Percentiles rank a stretch among this genome's conserved stretches.
These are phyloP conservation scores for Hansfordia pulvinata DNA, from an alignment of 2,329 filamentous ascomycete species.

Conservation along the genomic window DNA sequence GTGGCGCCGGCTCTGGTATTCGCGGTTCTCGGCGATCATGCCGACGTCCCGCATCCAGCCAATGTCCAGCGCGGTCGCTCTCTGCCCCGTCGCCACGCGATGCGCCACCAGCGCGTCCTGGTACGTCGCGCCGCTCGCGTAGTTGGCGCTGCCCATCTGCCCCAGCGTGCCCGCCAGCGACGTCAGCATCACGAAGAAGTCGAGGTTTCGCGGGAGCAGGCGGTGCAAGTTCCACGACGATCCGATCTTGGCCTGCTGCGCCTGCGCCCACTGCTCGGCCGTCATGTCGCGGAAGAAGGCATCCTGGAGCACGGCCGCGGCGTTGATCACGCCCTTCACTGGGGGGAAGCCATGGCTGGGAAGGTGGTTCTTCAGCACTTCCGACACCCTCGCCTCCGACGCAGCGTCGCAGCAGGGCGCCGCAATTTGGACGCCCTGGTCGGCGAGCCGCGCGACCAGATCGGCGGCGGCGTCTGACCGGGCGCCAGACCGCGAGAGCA, in stretches of 20 bases:
- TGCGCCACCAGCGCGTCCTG: slow-evolving; percentile 9
- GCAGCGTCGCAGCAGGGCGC: too few relatives aligned
- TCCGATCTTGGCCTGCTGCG: slow-evolving; percentile 13
- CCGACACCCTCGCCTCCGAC: too few relatives aligned
- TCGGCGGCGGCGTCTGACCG: slow-evolving; percentile 1
- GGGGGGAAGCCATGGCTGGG: too few relatives aligned
- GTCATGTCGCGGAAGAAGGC: slow-evolving; percentile 7
- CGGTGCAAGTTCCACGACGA: slow-evolving; percentile 16
- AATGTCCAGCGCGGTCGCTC: slow-evolving; percentile 17
- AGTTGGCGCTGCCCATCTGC: slow-evolving; percentile 12
- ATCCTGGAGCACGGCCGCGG: slow-evolving; percentile 1
- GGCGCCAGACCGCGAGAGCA: neutral
- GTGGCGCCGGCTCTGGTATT: too few relatives aligned
- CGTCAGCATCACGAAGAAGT: slow-evolving; percentile 11
- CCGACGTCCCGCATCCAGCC: slow-evolving; percentile 10
- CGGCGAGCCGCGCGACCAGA: neutral
- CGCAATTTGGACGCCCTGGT: slow-evolving; percentile 1
- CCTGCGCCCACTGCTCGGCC: slow-evolving; percentile 8
- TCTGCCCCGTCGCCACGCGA: slow-evolving; percentile 10
- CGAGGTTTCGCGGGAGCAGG: slow-evolving; percentile 4
- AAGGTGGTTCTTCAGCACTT: too few relatives aligned
- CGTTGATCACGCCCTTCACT: neutral
- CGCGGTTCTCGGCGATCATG: slow-evolving; percentile 4
- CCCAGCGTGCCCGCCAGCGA: slow-evolving; percentile 11
- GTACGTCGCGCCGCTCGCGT: neutral